Base-by-base conservation (phyloP, 345 rosid genomes). In the Mercurialis annua region DNA sequence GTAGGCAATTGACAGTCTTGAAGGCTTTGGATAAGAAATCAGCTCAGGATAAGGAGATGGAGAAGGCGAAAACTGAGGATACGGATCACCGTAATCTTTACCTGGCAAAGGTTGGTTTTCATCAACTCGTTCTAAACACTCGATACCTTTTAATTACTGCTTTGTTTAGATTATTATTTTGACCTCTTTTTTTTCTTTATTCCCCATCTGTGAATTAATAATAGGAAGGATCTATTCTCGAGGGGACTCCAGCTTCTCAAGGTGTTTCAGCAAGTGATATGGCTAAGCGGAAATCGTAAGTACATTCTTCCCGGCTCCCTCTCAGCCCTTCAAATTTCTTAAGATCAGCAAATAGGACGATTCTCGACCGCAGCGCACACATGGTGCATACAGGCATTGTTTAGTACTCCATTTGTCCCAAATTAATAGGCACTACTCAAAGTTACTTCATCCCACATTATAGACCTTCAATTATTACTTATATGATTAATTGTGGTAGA, bases 201-300 rank as follows among this genome's bases (percentile, higher is more conserved):
- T 12, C 53, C 50, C 38, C 24, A 53, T n/a, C 40, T 49, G 46
- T 8, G 33, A 69, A 33, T 59, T 58, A 55, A 68, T 68, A 48
- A 72, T 78, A 93, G 98, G 98, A 93, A 83, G 98, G 97, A 53
- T 77, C 82, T 77, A 85, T 93, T 60, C 77, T 86, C 42, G 96
- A 94, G 66, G 97, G 92, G 57, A 85, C 96, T 68, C 86, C 88
- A 59, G 96, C 99, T 76, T 86, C 97, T 67, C 77, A 81, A 80
- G 97, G 90, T 77, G 91, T 94, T 74, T 94, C 97, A 56, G 81
- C 82, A 21, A 81, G 80, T 66, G 99, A 89, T 78, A 82, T 89
- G 89, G 82, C 78, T 67, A 87, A 81, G 70, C 88, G 95, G 21
- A 72, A 85, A 77, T 59, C 27, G 97, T 85, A 81, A 71, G 83